Evolutionary conservation across 352 stramenopile species (phyloP), one percentile per base, ranked within the genome.

Genomic region (Globisporangium recalcitrans): DNA sequence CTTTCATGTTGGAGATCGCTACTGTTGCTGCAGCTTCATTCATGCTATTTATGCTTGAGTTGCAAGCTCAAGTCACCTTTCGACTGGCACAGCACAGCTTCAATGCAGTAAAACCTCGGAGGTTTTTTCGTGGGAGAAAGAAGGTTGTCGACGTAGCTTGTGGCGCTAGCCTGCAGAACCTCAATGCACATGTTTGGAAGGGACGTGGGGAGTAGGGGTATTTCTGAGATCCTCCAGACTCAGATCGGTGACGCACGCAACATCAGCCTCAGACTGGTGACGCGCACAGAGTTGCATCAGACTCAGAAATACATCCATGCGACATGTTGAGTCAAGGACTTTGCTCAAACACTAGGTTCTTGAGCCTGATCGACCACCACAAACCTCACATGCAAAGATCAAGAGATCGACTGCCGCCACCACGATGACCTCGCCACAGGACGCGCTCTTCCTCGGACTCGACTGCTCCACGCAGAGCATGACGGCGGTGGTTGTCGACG

Each of bases 381-480:
- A 38, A 16, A 10, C 31, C 11, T 36, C 31, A 36, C 31, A 36
- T 10, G 11, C 9, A 38, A 8, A 16, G 10, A 38, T n/a, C n/a
- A n/a, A n/a, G n/a, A n/a, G n/a, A 38, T 9, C 10, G 32, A 16
- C 11, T 11, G 32, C 16, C 32, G 32, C 32, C 32, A 42, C 34
- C 34, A 7, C 44, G 13, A 51, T 29, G 44, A 19, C 24, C n/a
- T 16, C 6, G 2, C 24, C 71, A 59, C 67, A 63, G 58, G 3
- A 60, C 32, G 27, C 68, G 58, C 75, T 85, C 24, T 83, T 77
- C 58, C 61, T 94, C 21, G 83, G 84, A 1, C 57, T 96, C 13
- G 87, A 96, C 64, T 91, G 87, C 70, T 93, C 82, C 48, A 94
- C 87, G 58, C 87, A 96, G 73, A 93, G 81, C 71, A 88, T 94